These are phyloP conservation scores for Trichoderma polysporum DNA, from an alignment of 2,329 filamentous ascomycete species.

Conservation along the genomic window DNA sequence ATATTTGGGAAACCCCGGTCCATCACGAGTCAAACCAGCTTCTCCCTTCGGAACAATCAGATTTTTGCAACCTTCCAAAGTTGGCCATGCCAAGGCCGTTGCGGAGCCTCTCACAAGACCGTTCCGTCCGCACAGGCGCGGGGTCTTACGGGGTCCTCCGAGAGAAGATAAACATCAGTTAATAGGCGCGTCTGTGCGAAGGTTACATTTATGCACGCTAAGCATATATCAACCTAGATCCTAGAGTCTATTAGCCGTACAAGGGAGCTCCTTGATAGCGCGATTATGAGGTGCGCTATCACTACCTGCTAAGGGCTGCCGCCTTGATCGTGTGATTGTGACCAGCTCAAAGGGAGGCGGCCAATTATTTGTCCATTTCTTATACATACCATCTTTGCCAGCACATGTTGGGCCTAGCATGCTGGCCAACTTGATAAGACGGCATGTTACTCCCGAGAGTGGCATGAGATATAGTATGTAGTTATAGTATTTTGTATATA, in stretches of 20 bases:
- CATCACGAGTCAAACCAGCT: constrained; percentile 11
- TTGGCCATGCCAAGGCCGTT: neutral
- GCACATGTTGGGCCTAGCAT: neutral
- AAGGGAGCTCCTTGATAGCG: neutral
- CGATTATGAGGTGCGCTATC: neutral
- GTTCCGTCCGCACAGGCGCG: constrained; percentile 5
- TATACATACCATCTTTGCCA: neutral
- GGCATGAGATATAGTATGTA: neutral
- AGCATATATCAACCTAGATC: constrained; percentile 4
- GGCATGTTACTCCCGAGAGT: neutral
- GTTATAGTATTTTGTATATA: too few relatives aligned
- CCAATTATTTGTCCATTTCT: neutral
- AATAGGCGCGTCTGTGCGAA: neutral
- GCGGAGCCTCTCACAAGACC: neutral
- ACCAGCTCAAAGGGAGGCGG: neutral
- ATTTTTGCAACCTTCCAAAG: constrained; percentile 7
- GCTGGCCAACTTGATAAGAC: neutral
- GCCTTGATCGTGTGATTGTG: neutral
- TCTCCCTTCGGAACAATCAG: constrained; percentile 8
- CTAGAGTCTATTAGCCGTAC: neutral
- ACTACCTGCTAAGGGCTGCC: neutral
- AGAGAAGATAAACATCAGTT: neutral
- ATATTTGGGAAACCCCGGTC: neutral
- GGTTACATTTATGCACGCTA: constrained; percentile 2
- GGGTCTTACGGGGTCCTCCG: neutral